Evolutionary conservation across 148 eudicot species (phyloP), one percentile per base, ranked within the genome.

Genomic region (Fagopyrum esculentum): DNA sequence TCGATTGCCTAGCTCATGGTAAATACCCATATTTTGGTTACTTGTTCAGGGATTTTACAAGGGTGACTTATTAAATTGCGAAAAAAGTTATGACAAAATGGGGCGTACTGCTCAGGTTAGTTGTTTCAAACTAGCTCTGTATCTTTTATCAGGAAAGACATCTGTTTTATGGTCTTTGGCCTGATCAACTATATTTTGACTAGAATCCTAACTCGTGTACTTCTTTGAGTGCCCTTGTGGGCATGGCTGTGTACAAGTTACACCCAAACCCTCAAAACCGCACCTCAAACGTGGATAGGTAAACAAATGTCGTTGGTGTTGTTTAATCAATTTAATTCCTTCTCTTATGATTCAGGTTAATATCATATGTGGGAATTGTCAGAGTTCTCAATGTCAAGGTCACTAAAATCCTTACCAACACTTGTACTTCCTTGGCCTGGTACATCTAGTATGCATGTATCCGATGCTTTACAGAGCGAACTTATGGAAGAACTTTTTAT

Each of bases 21-120:
- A 45, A 35, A 22, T 11, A 22, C 52, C 6, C 7, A 9, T 45
- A 44, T 76, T 15, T 22, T 71, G 6, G 83, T 50, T 79, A 89
- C 30, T 66, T 63, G 45, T 5, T 16, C 47, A 66, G 97, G 91
- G 86, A 74, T 91, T 82, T 79, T 84, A 87, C 80, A 81, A 82
- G 47, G 98, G 98, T 12, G 98, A 93, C 82, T 84, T 93, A 26
- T 71, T 60, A 11, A 86, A 86, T 50, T 93, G 98, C 76, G 98
- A 93, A 86, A 79, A 77, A 77, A 88, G 76, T 81, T 88, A 84
- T 78, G 90, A 91, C 77, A 91, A 93, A 84, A 76, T 85, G 85
- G 98, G 97, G 43, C 97, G 95, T 48, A 91, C 95, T 63, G 88
- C 97, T 81, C 86, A 87, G 95, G 98, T 93, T 74, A 86, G 87